Evolutionary conservation across 495 filamentous ascomycete species (phyloP).

Genomic region (Hyphodiscus hymeniophilus): DNA sequence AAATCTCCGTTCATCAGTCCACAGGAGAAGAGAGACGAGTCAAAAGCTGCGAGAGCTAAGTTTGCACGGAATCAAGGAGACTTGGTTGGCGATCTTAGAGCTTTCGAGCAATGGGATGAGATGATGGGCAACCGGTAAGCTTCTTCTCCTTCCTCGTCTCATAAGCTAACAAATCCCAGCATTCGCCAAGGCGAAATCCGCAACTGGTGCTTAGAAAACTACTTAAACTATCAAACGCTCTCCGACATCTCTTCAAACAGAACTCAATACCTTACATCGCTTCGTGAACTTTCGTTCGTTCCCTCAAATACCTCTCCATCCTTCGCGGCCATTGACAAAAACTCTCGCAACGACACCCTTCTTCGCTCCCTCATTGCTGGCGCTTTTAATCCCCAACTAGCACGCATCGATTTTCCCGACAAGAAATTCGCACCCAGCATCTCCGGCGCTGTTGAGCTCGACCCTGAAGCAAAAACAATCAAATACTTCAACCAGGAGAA

Average conservation of each 20-base stretch:
- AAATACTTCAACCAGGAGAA: slow-evolving; percentile 85
- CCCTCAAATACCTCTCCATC: slow-evolving; percentile 27
- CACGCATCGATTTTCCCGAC: slow-evolving; percentile 84
- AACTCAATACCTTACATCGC: slow-evolving; percentile 73
- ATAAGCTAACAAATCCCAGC: slow-evolving; percentile 19
- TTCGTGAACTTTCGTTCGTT: slow-evolving; percentile 78
- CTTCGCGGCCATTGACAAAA: slow-evolving; percentile 32
- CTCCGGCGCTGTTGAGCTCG: slow-evolving; percentile 80
- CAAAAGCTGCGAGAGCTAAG: slow-evolving; percentile 62
- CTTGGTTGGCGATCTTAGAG: slow-evolving; percentile 74
- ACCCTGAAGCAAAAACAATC: slow-evolving; percentile 86
- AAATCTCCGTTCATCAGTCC: slow-evolving; percentile 80
- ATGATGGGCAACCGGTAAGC: slow-evolving; percentile 37
- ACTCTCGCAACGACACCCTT: slow-evolving; percentile 44
- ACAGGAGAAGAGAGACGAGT: slow-evolving; percentile 69
- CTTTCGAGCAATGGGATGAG: slow-evolving; percentile 73
- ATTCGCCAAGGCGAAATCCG: slow-evolving; percentile 56
- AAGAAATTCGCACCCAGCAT: slow-evolving; percentile 85
- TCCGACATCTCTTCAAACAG: slow-evolving; percentile 81
- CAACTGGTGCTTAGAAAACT: slow-evolving; percentile 79
- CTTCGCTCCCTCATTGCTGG: slow-evolving; percentile 83
- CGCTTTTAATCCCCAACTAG: slow-evolving; percentile 85
- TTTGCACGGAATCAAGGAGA: slow-evolving; percentile 80
- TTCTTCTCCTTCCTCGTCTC: not conserved
- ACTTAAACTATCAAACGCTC: slow-evolving; percentile 74